Conservation (phyloP, 148 eudicot species). For the Persicaria maculosa region DNA sequence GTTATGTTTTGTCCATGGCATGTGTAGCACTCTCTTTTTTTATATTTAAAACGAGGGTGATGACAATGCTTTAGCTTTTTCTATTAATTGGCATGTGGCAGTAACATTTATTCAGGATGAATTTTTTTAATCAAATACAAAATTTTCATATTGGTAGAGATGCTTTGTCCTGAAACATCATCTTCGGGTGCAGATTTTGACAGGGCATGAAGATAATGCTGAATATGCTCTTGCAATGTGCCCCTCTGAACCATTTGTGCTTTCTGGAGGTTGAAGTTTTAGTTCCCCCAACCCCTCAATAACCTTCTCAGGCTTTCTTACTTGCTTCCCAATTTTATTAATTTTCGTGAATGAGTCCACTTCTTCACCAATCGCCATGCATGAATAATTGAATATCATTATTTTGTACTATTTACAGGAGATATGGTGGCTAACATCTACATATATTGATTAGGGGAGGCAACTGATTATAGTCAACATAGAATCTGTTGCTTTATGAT, state of each 20-base stretch:
- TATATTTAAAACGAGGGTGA: not conserved
- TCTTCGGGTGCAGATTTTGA: slow-evolving; percentile 50
- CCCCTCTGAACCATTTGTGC: slow-evolving; percentile 78
- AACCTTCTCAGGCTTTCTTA: not conserved
- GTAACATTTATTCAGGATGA: not conserved
- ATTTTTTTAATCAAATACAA: not conserved
- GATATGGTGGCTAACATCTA: not conserved
- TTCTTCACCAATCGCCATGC: not conserved
- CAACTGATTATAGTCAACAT: not conserved
- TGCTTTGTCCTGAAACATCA: not conserved
- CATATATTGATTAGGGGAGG: not conserved
- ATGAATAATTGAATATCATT: not conserved
- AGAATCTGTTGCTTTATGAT: not conserved
- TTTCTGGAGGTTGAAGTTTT: slow-evolving; percentile 63
- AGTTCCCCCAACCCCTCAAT: not conserved
- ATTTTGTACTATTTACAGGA: not conserved
- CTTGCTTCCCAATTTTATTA: not conserved
- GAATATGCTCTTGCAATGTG: slow-evolving; percentile 88
- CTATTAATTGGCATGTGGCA: not conserved
- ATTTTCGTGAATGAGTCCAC: not conserved
- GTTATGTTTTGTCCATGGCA: not conserved
- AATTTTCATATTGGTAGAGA: not conserved
- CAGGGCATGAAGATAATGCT: slow-evolving; percentile 81
- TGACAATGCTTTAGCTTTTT: not conserved
- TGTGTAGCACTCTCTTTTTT: not conserved